phyloP scores from a whole-genome alignment of 116 monocot species.

The Papilionanthe hybrid region DNA sequence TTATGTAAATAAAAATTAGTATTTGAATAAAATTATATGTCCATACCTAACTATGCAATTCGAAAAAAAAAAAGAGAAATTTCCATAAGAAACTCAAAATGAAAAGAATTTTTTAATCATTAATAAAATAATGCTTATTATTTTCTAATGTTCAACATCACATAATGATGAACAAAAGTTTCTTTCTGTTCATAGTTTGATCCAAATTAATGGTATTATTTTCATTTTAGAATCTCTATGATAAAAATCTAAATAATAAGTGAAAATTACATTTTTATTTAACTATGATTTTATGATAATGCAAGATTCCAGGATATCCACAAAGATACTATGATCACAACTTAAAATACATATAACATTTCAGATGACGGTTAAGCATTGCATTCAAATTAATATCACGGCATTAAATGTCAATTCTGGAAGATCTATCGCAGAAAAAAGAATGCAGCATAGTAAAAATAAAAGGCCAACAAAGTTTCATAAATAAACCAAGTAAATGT shows the following conservation, averaged over 20 bases:
- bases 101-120: too few relatives aligned
- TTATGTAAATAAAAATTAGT: too few relatives aligned
- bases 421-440: neutral
- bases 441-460: neutral
- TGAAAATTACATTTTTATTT: neutral
- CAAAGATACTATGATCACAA: neutral
- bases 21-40: too few relatives aligned
- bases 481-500: slow-evolving; percentile 1
- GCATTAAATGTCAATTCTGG: neutral
- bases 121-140: too few relatives aligned
- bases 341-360: neutral
- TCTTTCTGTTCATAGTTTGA: neutral
- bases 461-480: neutral
- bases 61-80: too few relatives aligned
- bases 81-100: too few relatives aligned
- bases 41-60: too few relatives aligned
- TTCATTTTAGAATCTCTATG: neutral
- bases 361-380: neutral
- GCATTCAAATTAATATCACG: neutral
- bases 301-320: neutral
- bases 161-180: too few relatives aligned
- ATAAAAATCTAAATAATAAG: neutral
- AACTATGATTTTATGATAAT: neutral
- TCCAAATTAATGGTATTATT: neutral
- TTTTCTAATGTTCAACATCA: too few relatives aligned